phyloP scores from a whole-genome alignment of 2,329 filamentous ascomycete genomes.

The Myriosclerotinia scirpicola region DNA sequence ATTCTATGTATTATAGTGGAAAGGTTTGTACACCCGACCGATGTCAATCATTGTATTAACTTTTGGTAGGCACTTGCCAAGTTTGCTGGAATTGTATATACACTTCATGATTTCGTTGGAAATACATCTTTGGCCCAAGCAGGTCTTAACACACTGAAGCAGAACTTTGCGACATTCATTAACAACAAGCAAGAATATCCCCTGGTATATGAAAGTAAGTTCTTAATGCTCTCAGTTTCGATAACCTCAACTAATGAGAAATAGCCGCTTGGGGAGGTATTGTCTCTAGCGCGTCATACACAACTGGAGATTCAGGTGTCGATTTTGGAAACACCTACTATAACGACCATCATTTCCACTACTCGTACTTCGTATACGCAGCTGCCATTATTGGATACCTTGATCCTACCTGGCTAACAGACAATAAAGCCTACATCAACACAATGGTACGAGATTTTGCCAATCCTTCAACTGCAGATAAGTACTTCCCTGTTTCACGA shows the following conservation, averaged over 20 bases:
- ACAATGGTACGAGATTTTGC: constrained; percentile 78
- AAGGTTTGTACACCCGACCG: constrained; percentile 49
- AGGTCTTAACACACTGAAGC: constrained; percentile 62
- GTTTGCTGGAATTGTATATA: constrained; percentile 68
- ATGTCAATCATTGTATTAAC: constrained; percentile 39
- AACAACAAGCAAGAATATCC: constrained; percentile 67
- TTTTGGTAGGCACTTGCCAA: constrained; percentile 63
- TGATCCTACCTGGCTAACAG: constrained; percentile 70
- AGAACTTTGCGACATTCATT: constrained; percentile 64
- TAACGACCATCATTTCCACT: constrained; percentile 75
- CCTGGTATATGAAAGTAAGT: constrained; percentile 56
- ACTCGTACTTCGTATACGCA: constrained; percentile 86
- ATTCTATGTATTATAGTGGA: constrained; percentile 92
- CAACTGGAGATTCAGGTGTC: constrained; percentile 62
- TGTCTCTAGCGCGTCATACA: constrained; percentile 73
- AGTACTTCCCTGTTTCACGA: constrained; percentile 77
- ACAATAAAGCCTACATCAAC: constrained; percentile 79
- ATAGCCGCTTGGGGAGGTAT: constrained; percentile 71
- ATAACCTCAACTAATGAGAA: not conserved
- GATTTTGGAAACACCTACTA: constrained; percentile 93
- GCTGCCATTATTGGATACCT: constrained; percentile 80
- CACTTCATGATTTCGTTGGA: constrained; percentile 61
- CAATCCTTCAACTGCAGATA: constrained; percentile 70
- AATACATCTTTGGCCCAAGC: constrained; percentile 57
- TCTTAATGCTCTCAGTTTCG: too few species aligned